Conservation (phyloP, 768 basidiomycete genomes). For the Kwoniella bestiolae region DNA sequence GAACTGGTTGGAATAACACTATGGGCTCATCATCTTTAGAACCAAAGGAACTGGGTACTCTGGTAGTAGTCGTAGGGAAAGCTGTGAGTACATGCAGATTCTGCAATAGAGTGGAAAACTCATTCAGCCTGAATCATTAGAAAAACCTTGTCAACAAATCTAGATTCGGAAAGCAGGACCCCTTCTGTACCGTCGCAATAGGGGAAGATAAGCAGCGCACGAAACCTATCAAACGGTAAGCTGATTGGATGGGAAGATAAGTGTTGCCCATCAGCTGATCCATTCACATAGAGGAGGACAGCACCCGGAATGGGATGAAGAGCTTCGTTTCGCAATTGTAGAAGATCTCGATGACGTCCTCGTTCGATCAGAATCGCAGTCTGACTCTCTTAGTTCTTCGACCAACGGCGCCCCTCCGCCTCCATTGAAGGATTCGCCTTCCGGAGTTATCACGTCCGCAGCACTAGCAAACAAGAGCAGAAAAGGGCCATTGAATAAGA, state of each 20-base stretch:
- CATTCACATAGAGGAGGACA: slow-evolving; percentile 71
- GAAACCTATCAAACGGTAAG: slow-evolving; percentile 67
- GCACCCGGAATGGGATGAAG: slow-evolving; percentile 90
- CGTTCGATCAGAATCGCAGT: slow-evolving; percentile 40
- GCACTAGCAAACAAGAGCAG: slow-evolving; percentile 45
- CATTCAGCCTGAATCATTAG: no score
- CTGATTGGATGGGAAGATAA: not conserved
- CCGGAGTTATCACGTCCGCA: slow-evolving; percentile 40
- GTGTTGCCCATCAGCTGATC: slow-evolving; percentile 3
- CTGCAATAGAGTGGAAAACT: no score
- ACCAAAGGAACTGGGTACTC: slow-evolving; percentile 73
- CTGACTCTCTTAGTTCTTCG: slow-evolving; percentile 30
- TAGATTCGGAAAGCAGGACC: slow-evolving; percentile 88
- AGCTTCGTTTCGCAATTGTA: slow-evolving; percentile 77
- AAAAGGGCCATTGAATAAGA: slow-evolving; percentile 43
- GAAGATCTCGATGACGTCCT: slow-evolving; percentile 60
- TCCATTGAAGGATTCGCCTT: slow-evolving; percentile 29
- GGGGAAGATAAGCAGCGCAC: slow-evolving; percentile 72
- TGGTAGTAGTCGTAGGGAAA: slow-evolving; percentile 83
- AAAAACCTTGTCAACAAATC: slow-evolving; percentile 80
- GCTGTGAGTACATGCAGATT: slow-evolving; percentile 67
- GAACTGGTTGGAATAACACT: no score
- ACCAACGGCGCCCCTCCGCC: slow-evolving; percentile 28
- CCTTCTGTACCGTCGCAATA: slow-evolving; percentile 71
- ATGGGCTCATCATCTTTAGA: slow-evolving; percentile 21